Evolutionary conservation across 495 filamentous ascomycete species (phyloP), one percentile per base, ranked within the genome.

Genomic region (Aspergillus indologenus): DNA sequence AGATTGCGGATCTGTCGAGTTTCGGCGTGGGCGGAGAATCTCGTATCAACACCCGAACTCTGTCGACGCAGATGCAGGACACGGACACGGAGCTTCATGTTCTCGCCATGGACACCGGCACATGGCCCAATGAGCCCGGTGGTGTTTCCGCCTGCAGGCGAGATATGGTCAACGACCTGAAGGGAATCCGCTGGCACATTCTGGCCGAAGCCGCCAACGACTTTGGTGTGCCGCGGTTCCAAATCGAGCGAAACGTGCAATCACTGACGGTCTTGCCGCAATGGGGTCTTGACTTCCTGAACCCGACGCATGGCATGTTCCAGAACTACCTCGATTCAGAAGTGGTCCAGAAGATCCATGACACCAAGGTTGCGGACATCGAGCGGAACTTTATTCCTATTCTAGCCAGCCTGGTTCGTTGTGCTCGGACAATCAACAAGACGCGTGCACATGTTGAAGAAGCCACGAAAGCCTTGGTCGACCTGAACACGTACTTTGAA

Each of bases 131-230:
- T 54, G 81, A 85, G 58, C 81, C 81, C 51, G 84, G 84, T 54
- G 84, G 84, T 65, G 83, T 87, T 15, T 86, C 83, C n/a, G 83
- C 82, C 43, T 87, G 84, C 68, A 80, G 84, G 6, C 73, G 84
- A 44, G 84, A 87, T 58, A 76, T 87, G 73, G 81, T 87, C 65
- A 85, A 87, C 65, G 79, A 81, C 42, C 77, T 86, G 53, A 71
- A 71, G 43, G 82, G 79, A 0, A 83, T 87, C 56, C 76, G 79
- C 49, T 86, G 83, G 78, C 83, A 87, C 60, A 83, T 87, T 67
- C 70, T 87, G 24, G 83, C 81, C 23, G 84, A 87, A 64, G 81
- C 81, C 2, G 84, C 83, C 18, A 86, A 85, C 59, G 84, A 87
- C 57, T 86, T 79, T 59, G 84, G 84, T 5, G 69, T 86, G 2